A percentile compares a stretch with the other conserved stretches of the same genome.
Conservation (phyloP, 164 flowering plant genomes). For the Liriodendron chinense region DNA sequence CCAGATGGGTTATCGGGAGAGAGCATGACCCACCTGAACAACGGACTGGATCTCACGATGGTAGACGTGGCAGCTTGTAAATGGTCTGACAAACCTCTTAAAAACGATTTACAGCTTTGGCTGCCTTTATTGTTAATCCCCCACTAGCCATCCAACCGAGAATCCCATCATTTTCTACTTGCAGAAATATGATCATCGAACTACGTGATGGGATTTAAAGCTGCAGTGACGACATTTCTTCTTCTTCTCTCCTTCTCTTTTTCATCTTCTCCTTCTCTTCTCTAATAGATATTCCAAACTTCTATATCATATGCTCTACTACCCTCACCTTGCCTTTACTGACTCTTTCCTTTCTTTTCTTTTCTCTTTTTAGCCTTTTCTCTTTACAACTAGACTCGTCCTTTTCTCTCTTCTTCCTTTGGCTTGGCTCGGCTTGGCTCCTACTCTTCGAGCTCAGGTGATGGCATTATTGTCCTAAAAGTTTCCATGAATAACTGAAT, state of each 20-base stretch:
- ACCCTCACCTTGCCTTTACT: conserved; percentile 19
- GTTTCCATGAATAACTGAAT: conserved; percentile 33
- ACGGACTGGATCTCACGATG: no score
- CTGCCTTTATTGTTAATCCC: conserved; percentile 37
- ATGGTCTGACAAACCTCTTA: no score
- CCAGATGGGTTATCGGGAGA: no score
- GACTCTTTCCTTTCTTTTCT: conserved; percentile 12
- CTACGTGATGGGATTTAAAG: conserved; percentile 69
- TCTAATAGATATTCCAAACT: conserved; percentile 40
- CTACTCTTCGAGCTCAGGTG: conserved; percentile 41
- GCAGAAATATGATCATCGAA: conserved; percentile 50
- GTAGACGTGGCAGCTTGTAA: no score
- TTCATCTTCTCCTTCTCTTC: conserved; percentile 22
- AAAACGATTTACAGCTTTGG: no score
- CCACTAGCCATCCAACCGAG: conserved; percentile 24
- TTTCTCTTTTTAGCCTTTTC: conserved; percentile 2
- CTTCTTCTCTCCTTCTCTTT: conserved; percentile 24
- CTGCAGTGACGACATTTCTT: conserved; percentile 48
- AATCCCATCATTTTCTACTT: conserved; percentile 48
- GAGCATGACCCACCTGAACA: no score
- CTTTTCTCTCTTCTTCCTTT: conserved; percentile 6
- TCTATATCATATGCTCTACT: conserved; percentile 25
- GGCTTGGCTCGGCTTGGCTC: conserved; percentile 28
- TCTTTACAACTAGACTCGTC: neutral
- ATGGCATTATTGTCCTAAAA: conserved; percentile 56